These are phyloP conservation scores for Chalara sp. DNA, from an alignment of 2,329 filamentous ascomycete genomes.

Conservation along the genomic window DNA sequence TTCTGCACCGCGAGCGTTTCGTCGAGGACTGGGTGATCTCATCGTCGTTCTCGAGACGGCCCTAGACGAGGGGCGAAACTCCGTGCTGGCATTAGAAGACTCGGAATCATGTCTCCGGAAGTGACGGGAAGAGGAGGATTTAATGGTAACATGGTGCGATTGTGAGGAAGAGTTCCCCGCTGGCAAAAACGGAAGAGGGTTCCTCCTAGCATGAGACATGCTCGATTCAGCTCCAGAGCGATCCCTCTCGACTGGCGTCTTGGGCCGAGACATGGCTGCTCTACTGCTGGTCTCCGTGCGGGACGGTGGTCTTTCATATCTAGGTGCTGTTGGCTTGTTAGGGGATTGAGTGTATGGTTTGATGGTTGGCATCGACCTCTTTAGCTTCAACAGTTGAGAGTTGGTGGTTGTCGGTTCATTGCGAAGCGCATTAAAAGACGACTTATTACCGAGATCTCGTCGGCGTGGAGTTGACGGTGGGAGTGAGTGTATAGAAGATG, in stretches of 20 bases:
- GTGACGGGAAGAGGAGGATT: constrained; percentile 49
- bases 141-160: constrained; percentile 72
- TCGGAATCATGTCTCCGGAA: constrained; percentile 83
- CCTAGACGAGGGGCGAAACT: constrained; percentile 50
- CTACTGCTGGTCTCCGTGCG: constrained; percentile 42
- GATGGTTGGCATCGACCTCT: constrained; percentile 58
- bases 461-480: constrained; percentile 55
- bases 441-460: constrained; percentile 49
- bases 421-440: constrained; percentile 46
- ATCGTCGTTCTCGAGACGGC: constrained; percentile 50
- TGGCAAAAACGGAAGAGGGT: constrained; percentile 69
- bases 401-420: constrained; percentile 58
- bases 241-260: constrained; percentile 59
- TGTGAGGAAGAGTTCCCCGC: constrained; percentile 65
- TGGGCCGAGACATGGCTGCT: constrained; percentile 50
- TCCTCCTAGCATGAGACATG: constrained; percentile 47
- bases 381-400: constrained; percentile 57
- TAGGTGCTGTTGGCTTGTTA: constrained; percentile 39
- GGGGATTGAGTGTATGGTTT: constrained; percentile 41
- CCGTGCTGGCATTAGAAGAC: constrained; percentile 49
- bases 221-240: constrained; percentile 43
- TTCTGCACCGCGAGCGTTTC: constrained; percentile 36
- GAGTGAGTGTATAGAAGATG: constrained; percentile 45
- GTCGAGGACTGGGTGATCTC: constrained; percentile 49
- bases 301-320: constrained; percentile 54